Evolutionary conservation across 2,329 filamentous ascomycete genomes (phyloP).

Genomic region (Sclerotinia glacialis): DNA sequence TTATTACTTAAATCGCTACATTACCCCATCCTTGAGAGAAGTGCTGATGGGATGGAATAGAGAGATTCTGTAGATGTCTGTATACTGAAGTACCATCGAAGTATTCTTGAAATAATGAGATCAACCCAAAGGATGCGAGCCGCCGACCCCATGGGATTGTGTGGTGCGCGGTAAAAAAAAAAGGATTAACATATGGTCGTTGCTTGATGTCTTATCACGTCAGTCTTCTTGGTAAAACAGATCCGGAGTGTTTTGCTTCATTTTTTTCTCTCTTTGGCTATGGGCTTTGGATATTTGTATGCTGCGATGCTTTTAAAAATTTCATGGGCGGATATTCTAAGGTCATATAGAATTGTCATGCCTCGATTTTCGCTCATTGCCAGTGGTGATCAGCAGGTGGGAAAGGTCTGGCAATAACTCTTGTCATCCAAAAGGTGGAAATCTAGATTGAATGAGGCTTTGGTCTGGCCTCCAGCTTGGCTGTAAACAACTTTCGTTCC

Average conservation of each 20-base stretch:
- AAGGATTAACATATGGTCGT: not conserved
- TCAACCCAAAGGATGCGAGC: not conserved
- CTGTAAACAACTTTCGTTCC: not conserved
- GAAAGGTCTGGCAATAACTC: not conserved
- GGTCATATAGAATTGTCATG: not conserved
- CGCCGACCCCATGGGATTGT: not conserved
- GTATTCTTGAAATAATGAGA: not conserved
- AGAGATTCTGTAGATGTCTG: not conserved
- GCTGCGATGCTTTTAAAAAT: no score
- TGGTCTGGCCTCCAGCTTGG: not conserved
- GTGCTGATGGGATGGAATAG: not conserved
- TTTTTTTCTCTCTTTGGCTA: no score
- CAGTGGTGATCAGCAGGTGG: not conserved
- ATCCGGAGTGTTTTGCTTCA: not conserved
- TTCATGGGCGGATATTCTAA: no score
- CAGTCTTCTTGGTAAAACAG: not conserved
- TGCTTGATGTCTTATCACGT: not conserved
- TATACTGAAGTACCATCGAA: no score
- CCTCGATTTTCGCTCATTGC: not conserved
- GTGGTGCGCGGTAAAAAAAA: not conserved
- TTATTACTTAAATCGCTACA: not conserved
- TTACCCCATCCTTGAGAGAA: no score
- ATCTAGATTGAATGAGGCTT: not conserved
- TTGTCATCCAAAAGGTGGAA: not conserved
- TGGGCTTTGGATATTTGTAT: no score